phyloP scores from a whole-genome alignment of 1,284 basidiomycete genomes.

The Puccinia triticina region DNA sequence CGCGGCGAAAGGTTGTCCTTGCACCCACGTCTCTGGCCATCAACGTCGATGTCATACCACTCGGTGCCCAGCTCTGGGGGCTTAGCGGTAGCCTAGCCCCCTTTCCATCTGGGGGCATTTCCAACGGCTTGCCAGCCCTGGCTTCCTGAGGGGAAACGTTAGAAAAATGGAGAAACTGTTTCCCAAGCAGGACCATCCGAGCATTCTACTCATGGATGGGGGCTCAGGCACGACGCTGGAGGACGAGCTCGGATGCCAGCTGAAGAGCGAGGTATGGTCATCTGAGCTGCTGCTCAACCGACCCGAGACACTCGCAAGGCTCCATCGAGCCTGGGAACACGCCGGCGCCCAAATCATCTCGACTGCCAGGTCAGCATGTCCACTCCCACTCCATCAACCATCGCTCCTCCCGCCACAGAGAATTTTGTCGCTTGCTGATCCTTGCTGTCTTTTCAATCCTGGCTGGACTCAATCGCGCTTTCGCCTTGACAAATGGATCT shows the following conservation, averaged over 20 bases:
- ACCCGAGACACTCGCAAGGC: constrained; percentile 9
- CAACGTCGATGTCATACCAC: too few relatives aligned
- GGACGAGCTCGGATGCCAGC: constrained; percentile 18
- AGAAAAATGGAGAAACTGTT: constrained; percentile 19
- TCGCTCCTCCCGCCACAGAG: background rate
- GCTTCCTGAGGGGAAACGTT: too few relatives aligned
- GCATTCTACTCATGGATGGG: constrained; percentile 21
- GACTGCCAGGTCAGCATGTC: constrained; percentile 16
- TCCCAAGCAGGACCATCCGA: constrained; percentile 13
- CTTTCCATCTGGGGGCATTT: too few relatives aligned
- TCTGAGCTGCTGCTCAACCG: constrained; percentile 23
- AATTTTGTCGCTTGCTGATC: background rate
- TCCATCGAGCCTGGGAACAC: constrained; percentile 28
- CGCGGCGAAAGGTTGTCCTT: background rate
- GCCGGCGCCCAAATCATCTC: constrained; percentile 32
- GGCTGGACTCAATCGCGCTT: background rate
- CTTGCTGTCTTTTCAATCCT: background rate
- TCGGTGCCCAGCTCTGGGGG: background rate
- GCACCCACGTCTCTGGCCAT: too few relatives aligned
- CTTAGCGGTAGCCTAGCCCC: too few relatives aligned
- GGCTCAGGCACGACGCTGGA: constrained; percentile 35
- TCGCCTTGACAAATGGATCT: background rate
- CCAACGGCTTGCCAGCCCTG: too few relatives aligned
- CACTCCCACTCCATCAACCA: background rate
- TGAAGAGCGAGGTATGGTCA: constrained; percentile 28